Evolutionary conservation across 2,329 filamentous ascomycete genomes (phyloP).

Genomic region (Colletotrichum spaethianum): DNA sequence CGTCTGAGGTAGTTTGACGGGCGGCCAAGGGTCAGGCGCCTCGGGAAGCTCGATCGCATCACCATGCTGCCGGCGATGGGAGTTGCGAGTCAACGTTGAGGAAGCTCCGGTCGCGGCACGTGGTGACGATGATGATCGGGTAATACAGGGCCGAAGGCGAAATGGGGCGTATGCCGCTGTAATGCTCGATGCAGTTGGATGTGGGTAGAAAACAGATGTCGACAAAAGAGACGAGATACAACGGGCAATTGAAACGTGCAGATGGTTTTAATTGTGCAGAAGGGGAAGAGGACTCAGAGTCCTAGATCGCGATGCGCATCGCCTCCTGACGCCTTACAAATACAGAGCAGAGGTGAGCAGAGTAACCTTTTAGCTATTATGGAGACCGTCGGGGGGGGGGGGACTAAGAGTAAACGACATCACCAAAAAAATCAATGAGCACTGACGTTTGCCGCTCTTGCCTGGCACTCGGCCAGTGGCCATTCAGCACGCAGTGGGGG

Average conservation of each 20-base stretch:
- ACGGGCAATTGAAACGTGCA: constrained; percentile 23
- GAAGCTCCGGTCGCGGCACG: constrained; percentile 28
- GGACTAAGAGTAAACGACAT: constrained; percentile 34
- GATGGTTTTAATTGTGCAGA: constrained; percentile 10
- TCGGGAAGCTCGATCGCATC: constrained; percentile 56
- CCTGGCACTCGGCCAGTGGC: constrained; percentile 1
- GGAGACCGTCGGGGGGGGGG: constrained; percentile 23
- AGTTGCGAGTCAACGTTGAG: constrained; percentile 8
- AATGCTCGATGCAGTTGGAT: not conserved
- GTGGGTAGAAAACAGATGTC: not conserved
- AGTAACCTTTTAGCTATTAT: constrained; percentile 34
- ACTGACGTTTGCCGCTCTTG: constrained; percentile 38
- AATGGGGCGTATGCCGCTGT: constrained; percentile 1
- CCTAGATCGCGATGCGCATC: constrained; percentile 34
- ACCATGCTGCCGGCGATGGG: constrained; percentile 52
- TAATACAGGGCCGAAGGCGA: constrained; percentile 20
- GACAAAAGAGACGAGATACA: constrained; percentile 11
- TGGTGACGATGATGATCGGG: constrained; percentile 11
- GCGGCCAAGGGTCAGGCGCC: constrained; percentile 56
- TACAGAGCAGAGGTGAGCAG: constrained; percentile 32
- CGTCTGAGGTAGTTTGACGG: constrained; percentile 48
- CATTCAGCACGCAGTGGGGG: constrained; percentile 26
- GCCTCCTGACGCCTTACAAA: constrained; percentile 41
- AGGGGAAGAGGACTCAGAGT: constrained; percentile 21
- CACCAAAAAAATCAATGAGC: constrained; percentile 37